These are phyloP conservation scores for Lathyrus oleraceus DNA, from an alignment of 306 rosid species.

Conservation along the genomic window DNA sequence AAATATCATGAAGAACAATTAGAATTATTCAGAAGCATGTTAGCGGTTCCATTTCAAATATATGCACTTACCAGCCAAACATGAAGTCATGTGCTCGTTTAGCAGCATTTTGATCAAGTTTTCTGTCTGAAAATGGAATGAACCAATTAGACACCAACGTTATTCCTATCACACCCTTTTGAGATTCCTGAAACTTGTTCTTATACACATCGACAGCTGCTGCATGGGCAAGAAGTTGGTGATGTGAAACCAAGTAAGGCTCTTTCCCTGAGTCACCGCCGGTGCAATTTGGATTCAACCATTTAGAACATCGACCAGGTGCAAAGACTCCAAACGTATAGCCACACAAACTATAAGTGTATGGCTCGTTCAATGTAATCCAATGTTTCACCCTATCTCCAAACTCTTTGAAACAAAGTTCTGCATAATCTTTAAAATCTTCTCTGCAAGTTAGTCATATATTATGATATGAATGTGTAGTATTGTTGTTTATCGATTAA, in stretches of 20 bases:
- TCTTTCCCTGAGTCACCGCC: constrained; percentile 57
- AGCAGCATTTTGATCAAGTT: constrained; percentile 44
- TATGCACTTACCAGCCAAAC: constrained; percentile 61
- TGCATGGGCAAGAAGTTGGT: constrained; percentile 63
- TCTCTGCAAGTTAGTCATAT: constrained; percentile 27
- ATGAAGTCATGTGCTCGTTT: constrained; percentile 56
- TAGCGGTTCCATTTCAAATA: no score
- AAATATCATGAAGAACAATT: not conserved
- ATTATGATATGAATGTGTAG: not conserved
- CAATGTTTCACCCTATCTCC: constrained; percentile 66
- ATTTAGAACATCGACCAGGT: constrained; percentile 55
- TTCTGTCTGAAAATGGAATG: constrained; percentile 41
- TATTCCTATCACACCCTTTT: constrained; percentile 66
- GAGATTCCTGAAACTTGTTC: constrained; percentile 51
- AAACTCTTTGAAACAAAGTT: constrained; percentile 53
- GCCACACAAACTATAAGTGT: constrained; percentile 20
- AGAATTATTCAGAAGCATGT: not conserved
- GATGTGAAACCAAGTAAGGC: constrained; percentile 54
- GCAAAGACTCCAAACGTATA: constrained; percentile 31
- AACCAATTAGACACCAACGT: constrained; percentile 48
- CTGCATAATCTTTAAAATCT: constrained; percentile 52
- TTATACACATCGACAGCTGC: constrained; percentile 44
- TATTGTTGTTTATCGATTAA: not conserved
- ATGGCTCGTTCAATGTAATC: constrained; percentile 66
- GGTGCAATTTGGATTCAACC: constrained; percentile 44